Percentiles rank a stretch among this genome's conserved stretches.
These are phyloP conservation scores for Filosporella fistucella DNA, from an alignment of 495 filamentous ascomycete species.

Conservation along the genomic window DNA sequence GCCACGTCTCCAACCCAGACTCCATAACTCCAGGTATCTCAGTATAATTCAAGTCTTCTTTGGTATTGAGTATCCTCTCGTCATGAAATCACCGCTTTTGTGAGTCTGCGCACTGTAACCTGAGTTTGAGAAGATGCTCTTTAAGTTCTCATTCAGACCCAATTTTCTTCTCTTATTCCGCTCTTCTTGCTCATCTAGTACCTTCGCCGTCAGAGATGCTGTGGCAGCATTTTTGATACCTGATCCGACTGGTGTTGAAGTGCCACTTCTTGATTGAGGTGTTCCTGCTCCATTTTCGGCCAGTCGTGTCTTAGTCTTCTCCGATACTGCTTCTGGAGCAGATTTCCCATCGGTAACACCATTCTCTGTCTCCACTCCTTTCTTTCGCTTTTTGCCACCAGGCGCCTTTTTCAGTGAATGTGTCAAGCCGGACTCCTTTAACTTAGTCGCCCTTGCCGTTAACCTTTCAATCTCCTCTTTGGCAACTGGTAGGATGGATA, in stretches of 20 bases:
- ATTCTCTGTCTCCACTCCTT: slow-evolving; percentile 31
- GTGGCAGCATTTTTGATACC: slow-evolving; percentile 85
- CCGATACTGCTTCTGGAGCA: background rate
- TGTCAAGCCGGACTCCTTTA: slow-evolving; percentile 67
- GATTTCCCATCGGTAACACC: slow-evolving; percentile 23
- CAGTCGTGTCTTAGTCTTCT: slow-evolving; percentile 7
- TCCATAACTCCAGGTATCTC: background rate
- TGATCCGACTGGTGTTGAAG: slow-evolving; percentile 31
- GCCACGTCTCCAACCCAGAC: no score
- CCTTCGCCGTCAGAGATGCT: slow-evolving; percentile 76
- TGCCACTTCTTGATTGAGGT: slow-evolving; percentile 13
- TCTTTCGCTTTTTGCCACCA: slow-evolving; percentile 64
- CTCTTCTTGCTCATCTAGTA: slow-evolving; percentile 79
- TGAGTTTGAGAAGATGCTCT: slow-evolving; percentile 60
- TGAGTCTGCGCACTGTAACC: slow-evolving; percentile 40
- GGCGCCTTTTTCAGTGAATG: slow-evolving; percentile 84
- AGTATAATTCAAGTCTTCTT: slow-evolving; percentile 12
- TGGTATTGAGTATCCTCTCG: slow-evolving; percentile 65
- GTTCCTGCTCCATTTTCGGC: slow-evolving; percentile 1
- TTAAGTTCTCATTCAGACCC: slow-evolving; percentile 61
- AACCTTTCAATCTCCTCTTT: slow-evolving; percentile 67
- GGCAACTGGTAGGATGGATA: slow-evolving; percentile 72
- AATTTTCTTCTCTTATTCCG: slow-evolving; percentile 76
- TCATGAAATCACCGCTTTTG: slow-evolving; percentile 71
- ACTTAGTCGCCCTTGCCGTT: slow-evolving; percentile 52